A percentile compares a stretch with the other conserved stretches of the same genome.
These are phyloP conservation scores for Phytopythium vexans DNA, from an alignment of 352 stramenopile species.

Conservation along the genomic window DNA sequence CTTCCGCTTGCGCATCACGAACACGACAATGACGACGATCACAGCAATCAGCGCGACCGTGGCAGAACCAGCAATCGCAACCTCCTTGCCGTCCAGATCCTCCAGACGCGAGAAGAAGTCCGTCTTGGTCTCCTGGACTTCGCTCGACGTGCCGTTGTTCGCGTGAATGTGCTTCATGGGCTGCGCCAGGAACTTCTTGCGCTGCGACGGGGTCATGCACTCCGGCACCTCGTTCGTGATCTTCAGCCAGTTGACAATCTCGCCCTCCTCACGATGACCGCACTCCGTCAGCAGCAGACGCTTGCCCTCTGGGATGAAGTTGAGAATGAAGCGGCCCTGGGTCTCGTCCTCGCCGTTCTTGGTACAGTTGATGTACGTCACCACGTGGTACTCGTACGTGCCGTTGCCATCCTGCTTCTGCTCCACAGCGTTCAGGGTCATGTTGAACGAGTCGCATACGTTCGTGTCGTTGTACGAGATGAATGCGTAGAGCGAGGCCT, in stretches of 20 bases:
- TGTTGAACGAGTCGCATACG: conserved; percentile 84
- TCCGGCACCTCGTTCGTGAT: conserved; percentile 79
- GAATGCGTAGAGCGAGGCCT: conserved; percentile 84
- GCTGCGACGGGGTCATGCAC: conserved; percentile 78
- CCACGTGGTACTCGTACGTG: conserved; percentile 77
- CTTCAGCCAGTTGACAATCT: conserved; percentile 86
- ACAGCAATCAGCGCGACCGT: conserved; percentile 62
- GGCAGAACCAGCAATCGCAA: conserved; percentile 58
- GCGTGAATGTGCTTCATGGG: conserved; percentile 87
- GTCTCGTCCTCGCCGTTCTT: conserved; percentile 73
- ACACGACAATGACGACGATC: conserved; percentile 65
- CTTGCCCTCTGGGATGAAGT: conserved; percentile 82
- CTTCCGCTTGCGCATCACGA: conserved; percentile 75
- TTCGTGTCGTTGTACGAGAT: conserved; percentile 82
- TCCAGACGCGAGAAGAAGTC: conserved; percentile 68
- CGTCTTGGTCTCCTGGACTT: conserved; percentile 44
- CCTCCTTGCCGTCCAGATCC: conserved; percentile 58
- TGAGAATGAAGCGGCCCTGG: conserved; percentile 75
- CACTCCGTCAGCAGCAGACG: conserved; percentile 77
- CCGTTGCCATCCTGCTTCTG: conserved; percentile 73
- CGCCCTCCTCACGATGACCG: conserved; percentile 75
- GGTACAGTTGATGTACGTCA: conserved; percentile 84
- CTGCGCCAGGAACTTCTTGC: conserved; percentile 78
- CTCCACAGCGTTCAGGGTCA: conserved; percentile 83
- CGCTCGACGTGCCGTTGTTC: conserved; percentile 45